Base-by-base conservation (phyloP, 2,329 filamentous ascomycete species). In the Pleurostoma richardsiae region DNA sequence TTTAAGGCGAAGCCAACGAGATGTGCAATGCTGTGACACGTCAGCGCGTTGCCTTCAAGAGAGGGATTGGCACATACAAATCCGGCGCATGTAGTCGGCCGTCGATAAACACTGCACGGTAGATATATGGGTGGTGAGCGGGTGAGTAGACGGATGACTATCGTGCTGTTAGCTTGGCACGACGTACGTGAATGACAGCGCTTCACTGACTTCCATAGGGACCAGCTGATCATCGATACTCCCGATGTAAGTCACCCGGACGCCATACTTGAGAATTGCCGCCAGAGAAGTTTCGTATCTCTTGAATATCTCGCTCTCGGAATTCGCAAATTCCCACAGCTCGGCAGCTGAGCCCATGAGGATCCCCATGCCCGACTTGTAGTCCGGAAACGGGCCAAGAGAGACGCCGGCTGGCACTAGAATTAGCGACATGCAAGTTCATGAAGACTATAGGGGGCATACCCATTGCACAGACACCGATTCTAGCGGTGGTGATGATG, bases 191-290 rank as follows among this genome's bases (percentile, higher is more conserved):
- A 19, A 19, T 19, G 19, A 19, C 19, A 19, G 19, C 19, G 19
- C 19, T 19, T 19, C 19, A 19, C 19, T 19, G 19, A 19, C 19
- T 19, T 96, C 92, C 61, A 99, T 74, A 4, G 91, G 92, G 10
- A 99, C 91, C 3, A 99, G 75, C 65, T 99, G 94, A 65, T 99
- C 94, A 63, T 99, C 94, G 44, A 99, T 95, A 65, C 91, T 96
- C 45, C 92, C 92, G 49, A 95, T 78, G 62, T 91, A 96, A 1
- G 90, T 87, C 42, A 97, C 81, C 39, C 89, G 82, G 10, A 88
- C 88, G 10, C 91, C 90, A 57, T 89, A 86, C 11, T 84, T 78
- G 5, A 99, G 72, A 2, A 86, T 85, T 7, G 80, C 79, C 58
- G 86, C 83, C 3, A 97, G 70, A 0, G 90, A 83, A 29, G 82